These are phyloP conservation scores for Penicillium maclennaniae DNA, from an alignment of 495 filamentous ascomycete genomes.

Conservation along the genomic window DNA sequence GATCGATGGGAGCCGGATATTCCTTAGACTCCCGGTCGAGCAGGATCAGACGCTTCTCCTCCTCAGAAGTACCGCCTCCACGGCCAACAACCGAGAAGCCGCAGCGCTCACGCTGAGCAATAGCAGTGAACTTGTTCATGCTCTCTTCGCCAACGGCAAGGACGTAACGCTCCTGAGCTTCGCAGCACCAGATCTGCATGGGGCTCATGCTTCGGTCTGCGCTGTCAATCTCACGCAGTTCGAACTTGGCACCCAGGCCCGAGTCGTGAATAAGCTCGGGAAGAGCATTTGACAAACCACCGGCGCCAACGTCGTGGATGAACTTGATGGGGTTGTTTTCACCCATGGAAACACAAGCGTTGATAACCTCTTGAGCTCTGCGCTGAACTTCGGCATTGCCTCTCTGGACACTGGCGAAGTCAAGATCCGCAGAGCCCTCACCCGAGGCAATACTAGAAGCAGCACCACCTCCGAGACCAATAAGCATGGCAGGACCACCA, in stretches of 20 bases:
- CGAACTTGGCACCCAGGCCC: conserved; percentile 81
- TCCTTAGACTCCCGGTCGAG: conserved; percentile 77
- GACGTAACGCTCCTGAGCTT: conserved; percentile 95
- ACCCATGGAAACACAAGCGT: conserved; percentile 82
- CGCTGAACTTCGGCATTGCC: conserved; percentile 91
- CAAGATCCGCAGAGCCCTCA: conserved; percentile 82
- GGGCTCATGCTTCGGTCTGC: conserved; percentile 90
- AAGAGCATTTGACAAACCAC: conserved; percentile 89
- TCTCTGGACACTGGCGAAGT: conserved; percentile 94
- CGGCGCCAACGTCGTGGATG: conserved; percentile 96
- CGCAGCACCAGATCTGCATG: conserved; percentile 94
- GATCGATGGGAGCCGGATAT: conserved; percentile 75
- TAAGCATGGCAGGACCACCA: conserved; percentile 94
- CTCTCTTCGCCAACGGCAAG: conserved; percentile 72
- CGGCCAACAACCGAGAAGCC: conserved; percentile 90
- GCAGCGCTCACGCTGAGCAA: conserved; percentile 83
- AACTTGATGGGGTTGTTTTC: conserved; percentile 83
- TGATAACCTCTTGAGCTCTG: conserved; percentile 94
- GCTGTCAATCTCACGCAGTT: conserved; percentile 86
- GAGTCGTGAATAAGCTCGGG: conserved; percentile 91
- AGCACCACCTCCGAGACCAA: conserved; percentile 91
- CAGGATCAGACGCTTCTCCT: conserved; percentile 68
- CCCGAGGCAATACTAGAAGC: conserved; percentile 87
- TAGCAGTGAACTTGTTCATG: conserved; percentile 78
- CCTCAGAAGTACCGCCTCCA: conserved; percentile 58